These are phyloP conservation scores for Chlamydomonas eustigma DNA, from an alignment of 139 green algal species.

Conservation along the genomic window DNA sequence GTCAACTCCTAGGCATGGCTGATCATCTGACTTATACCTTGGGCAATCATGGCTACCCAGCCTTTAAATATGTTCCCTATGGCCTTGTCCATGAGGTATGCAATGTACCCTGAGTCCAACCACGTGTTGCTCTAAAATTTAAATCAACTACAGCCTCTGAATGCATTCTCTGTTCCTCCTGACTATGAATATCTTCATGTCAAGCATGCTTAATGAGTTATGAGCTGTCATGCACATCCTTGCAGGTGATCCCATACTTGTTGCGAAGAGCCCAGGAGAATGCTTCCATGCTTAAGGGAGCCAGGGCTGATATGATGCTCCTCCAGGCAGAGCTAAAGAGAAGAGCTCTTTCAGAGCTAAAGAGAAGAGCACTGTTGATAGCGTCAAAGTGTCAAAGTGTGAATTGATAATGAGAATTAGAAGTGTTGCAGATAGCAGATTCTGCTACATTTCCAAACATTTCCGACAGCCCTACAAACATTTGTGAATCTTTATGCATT, in stretches of 20 bases:
- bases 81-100: slow-evolving; percentile 64
- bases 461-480: too few relatives aligned
- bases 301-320: slow-evolving; percentile 20
- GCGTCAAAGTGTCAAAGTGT: too few relatives aligned
- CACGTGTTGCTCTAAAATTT: background rate
- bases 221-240: background rate
- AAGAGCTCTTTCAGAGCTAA: too few relatives aligned
- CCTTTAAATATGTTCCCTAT: slow-evolving; percentile 83
- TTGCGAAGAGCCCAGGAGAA: slow-evolving; percentile 25
- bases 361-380: too few relatives aligned
- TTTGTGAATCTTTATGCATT: too few relatives aligned
- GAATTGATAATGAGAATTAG: too few relatives aligned
- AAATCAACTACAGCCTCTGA: background rate
- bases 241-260: slow-evolving; percentile 25
- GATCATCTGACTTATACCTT: slow-evolving; percentile 72
- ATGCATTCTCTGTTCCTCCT: background rate
- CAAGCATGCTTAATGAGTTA: background rate
- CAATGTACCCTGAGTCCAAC: too few relatives aligned
- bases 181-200: background rate
- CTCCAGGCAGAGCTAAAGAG: slow-evolving; percentile 9
- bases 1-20: slow-evolving; percentile 85
- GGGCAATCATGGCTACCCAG: slow-evolving; percentile 11
- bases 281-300: slow-evolving; percentile 11
- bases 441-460: too few relatives aligned
- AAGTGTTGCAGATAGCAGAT: too few relatives aligned